Evolutionary conservation across 2,329 filamentous ascomycete species (phyloP).

Genomic region (Chrysosphaeria jannelii): DNA sequence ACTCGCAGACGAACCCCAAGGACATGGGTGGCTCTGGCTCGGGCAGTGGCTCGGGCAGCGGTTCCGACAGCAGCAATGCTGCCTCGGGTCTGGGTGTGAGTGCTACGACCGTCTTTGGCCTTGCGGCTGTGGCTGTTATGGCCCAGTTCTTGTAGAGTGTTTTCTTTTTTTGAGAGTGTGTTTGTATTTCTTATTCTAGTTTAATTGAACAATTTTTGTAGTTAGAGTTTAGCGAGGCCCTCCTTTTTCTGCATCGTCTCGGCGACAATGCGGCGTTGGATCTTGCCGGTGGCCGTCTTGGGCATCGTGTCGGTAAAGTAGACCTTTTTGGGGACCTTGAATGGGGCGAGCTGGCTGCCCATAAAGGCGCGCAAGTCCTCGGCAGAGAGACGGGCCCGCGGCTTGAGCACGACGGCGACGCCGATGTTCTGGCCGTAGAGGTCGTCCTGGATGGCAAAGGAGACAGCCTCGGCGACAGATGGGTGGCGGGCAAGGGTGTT

Average conservation of each 20-base stretch:
- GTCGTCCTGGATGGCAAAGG: conserved; percentile 57
- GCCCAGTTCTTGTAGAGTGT: conserved; percentile 23
- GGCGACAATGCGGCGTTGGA: conserved; percentile 62
- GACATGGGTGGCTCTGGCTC: too few species aligned
- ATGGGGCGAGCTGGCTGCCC: conserved; percentile 40
- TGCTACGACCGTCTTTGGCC: conserved; percentile 14
- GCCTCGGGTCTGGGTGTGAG: conserved; percentile 18
- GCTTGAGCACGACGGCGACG: conserved; percentile 45
- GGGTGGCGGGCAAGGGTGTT: conserved; percentile 50
- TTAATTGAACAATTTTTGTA: neutral
- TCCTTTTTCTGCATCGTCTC: conserved; percentile 55
- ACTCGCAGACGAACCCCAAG: conserved; percentile 14
- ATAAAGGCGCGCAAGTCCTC: conserved; percentile 40
- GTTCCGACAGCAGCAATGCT: conserved; percentile 9
- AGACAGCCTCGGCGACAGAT: conserved; percentile 46
- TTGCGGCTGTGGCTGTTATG: conserved; percentile 12
- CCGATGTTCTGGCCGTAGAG: conserved; percentile 61
- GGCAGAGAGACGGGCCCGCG: conserved; percentile 21
- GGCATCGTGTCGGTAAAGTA: conserved; percentile 67
- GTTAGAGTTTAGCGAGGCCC: conserved; percentile 21
- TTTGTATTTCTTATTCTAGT: neutral
- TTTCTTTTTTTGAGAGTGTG: too few species aligned
- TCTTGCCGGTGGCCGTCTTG: conserved; percentile 78
- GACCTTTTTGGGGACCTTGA: conserved; percentile 65
- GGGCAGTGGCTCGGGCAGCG: conserved; percentile 7